Base-by-base conservation (phyloP, 805 yeast genomes). In the Metschnikowia gruessii region DNA sequence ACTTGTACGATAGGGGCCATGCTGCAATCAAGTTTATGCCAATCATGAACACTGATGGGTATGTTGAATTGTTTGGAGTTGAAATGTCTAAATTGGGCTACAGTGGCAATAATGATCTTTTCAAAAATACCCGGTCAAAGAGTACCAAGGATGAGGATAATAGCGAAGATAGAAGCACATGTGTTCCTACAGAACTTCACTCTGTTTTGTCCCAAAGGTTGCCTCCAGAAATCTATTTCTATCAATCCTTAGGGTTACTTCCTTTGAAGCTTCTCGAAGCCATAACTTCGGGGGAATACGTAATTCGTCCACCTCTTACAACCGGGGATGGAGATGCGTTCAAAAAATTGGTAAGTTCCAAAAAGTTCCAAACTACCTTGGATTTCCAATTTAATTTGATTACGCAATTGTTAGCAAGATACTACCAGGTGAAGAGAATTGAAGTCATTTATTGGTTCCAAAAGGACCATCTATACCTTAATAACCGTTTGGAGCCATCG, bases 191-290 rank as follows among this genome's bases (percentile, higher is more conserved):
- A 50, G 95, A 90, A 63, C 70, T 87, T 11, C 94, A 87, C 61
- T 90, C 83, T 38, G 78, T 90, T 39, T 75, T 94, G 40, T 89
- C 95, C 9, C 88, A 86, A 63, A 79, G 91, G 60, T 71, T 94
- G 42, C 95, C 97, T 1, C 86, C 88, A 44, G 98, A 91, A 65
- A 74, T 85, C 35, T 84, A 80, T 58, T 90, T 84, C 61, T 94
- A 89, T 64, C 81, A 81, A 60, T 84, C 95, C 1, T 64, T 85
- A 48, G 98, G 97, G 1, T 61, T 91, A 19, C 68, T 85, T 11
- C 79, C 83, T 7, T 67, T 83, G 5, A 82, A 81, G 47, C 63
- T 87, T 19, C 74, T 85, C 35, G 85, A 84, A 51, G 79, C 89
- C 0, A 72, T 91, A 16, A 74, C 84, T 1, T 80, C 80, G 48